Conservation (phyloP, 2,329 filamentous ascomycete species). For the Fusarium scirpi region DNA sequence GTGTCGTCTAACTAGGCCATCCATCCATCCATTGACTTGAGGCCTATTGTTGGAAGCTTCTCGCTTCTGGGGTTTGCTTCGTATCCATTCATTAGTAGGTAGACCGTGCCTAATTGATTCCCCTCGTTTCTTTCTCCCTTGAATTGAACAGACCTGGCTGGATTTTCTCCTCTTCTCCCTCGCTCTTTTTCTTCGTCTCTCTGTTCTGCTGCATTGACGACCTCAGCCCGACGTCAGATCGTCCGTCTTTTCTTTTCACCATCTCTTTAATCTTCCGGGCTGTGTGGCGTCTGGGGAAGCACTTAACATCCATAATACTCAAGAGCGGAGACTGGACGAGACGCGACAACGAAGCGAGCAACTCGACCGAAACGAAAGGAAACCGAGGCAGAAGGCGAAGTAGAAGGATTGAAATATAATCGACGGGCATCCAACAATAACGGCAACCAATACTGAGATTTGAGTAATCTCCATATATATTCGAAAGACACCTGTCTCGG, state of each 20-base stretch:
- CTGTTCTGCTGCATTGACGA: slow-evolving; percentile 13
- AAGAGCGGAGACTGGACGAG: slow-evolving; percentile 29
- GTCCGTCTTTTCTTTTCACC: slow-evolving; percentile 9
- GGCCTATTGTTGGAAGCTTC: slow-evolving; percentile 23
- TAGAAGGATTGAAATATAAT: slow-evolving; percentile 19
- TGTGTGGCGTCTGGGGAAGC: slow-evolving; percentile 24
- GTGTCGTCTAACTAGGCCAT: slow-evolving; percentile 20
- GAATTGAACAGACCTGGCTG: slow-evolving; percentile 2
- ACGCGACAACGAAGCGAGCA: slow-evolving; percentile 15
- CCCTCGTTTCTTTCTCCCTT: slow-evolving; percentile 35
- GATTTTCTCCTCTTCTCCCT: slow-evolving; percentile 17
- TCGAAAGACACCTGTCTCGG: slow-evolving; percentile 11
- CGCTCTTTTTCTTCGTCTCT: slow-evolving; percentile 6
- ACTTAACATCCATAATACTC: slow-evolving; percentile 4
- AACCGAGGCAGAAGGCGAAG: slow-evolving; percentile 18
- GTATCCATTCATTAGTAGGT: slow-evolving; percentile 27
- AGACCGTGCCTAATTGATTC: slow-evolving; percentile 24
- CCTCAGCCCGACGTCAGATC: slow-evolving; percentile 5
- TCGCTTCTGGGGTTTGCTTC: slow-evolving; percentile 43
- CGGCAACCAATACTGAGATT: slow-evolving; percentile 12
- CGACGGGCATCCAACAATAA: slow-evolving; percentile 9
- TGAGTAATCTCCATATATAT: slow-evolving; percentile 26
- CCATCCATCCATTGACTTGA: slow-evolving; percentile 12
- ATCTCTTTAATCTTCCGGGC: slow-evolving; percentile 10
- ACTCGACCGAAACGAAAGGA: slow-evolving; percentile 11